A percentile compares a stretch with the other conserved stretches of the same genome.
These are phyloP conservation scores for Thalassiosira mediterranea DNA, from an alignment of 352 stramenopile species.

Conservation along the genomic window DNA sequence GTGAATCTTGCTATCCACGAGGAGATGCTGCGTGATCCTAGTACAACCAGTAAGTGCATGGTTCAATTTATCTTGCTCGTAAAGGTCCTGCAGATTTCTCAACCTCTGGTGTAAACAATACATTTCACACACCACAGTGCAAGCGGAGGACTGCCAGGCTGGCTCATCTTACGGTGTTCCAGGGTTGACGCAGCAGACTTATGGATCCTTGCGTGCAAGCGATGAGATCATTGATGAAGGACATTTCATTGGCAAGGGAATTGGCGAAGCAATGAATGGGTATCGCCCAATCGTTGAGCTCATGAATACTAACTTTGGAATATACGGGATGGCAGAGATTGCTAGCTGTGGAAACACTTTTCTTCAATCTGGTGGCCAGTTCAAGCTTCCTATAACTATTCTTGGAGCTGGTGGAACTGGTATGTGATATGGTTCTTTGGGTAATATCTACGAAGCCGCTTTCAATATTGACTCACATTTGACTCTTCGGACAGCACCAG, in stretches of 20 bases:
- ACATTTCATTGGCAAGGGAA: slow-evolving; percentile 90
- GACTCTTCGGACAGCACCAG: too few species aligned
- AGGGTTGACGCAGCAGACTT: slow-evolving; percentile 89
- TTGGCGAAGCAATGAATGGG: slow-evolving; percentile 90
- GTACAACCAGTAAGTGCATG: slow-evolving; percentile 47
- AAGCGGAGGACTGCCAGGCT: slow-evolving; percentile 89
- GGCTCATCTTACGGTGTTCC: slow-evolving; percentile 90
- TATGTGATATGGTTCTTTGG: too few species aligned
- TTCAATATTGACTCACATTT: too few species aligned
- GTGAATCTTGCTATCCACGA: slow-evolving; percentile 91
- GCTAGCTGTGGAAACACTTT: slow-evolving; percentile 88
- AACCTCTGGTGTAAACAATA: not conserved
- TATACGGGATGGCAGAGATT: slow-evolving; percentile 90
- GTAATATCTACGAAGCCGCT: too few species aligned
- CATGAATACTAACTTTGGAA: slow-evolving; percentile 93
- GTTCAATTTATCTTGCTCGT: not conserved
- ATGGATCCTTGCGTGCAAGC: slow-evolving; percentile 84
- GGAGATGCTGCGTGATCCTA: slow-evolving; percentile 90
- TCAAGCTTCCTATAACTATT: slow-evolving; percentile 91
- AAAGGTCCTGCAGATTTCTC: not conserved
- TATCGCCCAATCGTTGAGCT: slow-evolving; percentile 90
- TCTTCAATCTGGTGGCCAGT: slow-evolving; percentile 88
- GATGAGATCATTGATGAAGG: slow-evolving; percentile 92
- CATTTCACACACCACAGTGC: slow-evolving; percentile 76
- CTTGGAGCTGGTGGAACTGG: slow-evolving; percentile 88